These are phyloP conservation scores for Nepenthes mirabilis DNA, from an alignment of 148 eudicot species.

Conservation along the genomic window DNA sequence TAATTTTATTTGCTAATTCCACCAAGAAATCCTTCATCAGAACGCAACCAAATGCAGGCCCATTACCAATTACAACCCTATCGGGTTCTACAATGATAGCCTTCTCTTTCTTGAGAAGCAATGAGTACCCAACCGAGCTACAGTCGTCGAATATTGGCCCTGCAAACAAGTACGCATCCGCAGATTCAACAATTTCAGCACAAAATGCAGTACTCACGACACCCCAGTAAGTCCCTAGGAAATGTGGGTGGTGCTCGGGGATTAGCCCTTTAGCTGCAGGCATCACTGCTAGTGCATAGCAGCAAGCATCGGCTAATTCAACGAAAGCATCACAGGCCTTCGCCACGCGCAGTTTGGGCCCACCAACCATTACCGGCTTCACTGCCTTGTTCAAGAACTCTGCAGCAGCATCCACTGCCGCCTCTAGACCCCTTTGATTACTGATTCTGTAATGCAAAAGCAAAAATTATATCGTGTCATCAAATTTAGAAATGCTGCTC, in stretches of 20 bases:
- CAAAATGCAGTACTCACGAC: constrained; percentile 70
- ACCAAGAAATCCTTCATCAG: constrained; percentile 59
- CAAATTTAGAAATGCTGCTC: no score
- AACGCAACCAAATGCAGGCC: constrained; percentile 60
- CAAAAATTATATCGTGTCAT: neutral
- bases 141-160: constrained; percentile 76
- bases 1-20: constrained; percentile 38
- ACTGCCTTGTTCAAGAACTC: constrained; percentile 67
- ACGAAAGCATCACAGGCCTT: constrained; percentile 42
- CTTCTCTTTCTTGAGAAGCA: constrained; percentile 64
- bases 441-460: constrained; percentile 29
- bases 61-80: constrained; percentile 59
- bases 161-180: constrained; percentile 66
- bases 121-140: constrained; percentile 71
- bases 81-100: constrained; percentile 57
- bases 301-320: constrained; percentile 43
- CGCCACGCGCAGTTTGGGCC: constrained; percentile 53
- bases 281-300: constrained; percentile 50
- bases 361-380: constrained; percentile 72
- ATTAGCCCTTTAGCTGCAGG: constrained; percentile 66
- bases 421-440: constrained; percentile 47
- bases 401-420: constrained; percentile 68
- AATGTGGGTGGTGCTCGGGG: constrained; percentile 57
- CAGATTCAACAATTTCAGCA: constrained; percentile 71
- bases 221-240: constrained; percentile 75